Base-by-base conservation (phyloP, 2,329 filamentous ascomycete genomes). In the Aspergillus quadricinctus region DNA sequence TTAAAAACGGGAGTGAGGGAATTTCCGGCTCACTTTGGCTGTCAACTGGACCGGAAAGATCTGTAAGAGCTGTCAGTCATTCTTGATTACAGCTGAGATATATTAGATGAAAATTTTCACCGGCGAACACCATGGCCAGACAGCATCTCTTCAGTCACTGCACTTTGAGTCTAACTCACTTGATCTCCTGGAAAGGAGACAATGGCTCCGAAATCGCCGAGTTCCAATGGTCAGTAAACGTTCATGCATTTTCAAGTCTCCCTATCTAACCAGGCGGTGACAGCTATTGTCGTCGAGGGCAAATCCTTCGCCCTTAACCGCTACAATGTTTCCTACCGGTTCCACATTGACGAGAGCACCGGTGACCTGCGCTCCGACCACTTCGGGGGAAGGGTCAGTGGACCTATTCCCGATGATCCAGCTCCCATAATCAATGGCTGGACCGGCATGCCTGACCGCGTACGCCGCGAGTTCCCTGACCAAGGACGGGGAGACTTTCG, bases 401-500 rank as follows among this genome's bases (percentile, higher is more conserved):
- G 85, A 50, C 77, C 81, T 17, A 75, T 81, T 1, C 76, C 78
- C 0, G 72, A 76, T 1, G 73, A 77, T 40, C 66, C 61, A 3
- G 68, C 57, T 0, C 54, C 76, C 9, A 59, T 63, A 1, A 61
- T 69, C 3, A 67, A 77, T 19, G 85, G 85, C 48, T 88, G 85
- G 85, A 74, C 79, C 37, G 72, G 78, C 31, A 65, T 76, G 50
- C 69, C 78, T 37, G 79, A 78, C 10, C 83, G 81, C 45, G 66
- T 79, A 17, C 79, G 82, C 17, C 80, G 85, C 28, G 85, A 88
- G 65, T 87, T 86, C 53, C 85, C 85, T 1, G 85, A 88, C 57
- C 73, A 84, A 4, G 85, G 85, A 1, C 79, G 84, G 7, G 84
- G 84, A 17, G 85, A 88, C 64, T 84, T 86, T 60, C 79, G 86